phyloP scores from a whole-genome alignment of 257 asterid genomes.

The Plantago ovata region DNA sequence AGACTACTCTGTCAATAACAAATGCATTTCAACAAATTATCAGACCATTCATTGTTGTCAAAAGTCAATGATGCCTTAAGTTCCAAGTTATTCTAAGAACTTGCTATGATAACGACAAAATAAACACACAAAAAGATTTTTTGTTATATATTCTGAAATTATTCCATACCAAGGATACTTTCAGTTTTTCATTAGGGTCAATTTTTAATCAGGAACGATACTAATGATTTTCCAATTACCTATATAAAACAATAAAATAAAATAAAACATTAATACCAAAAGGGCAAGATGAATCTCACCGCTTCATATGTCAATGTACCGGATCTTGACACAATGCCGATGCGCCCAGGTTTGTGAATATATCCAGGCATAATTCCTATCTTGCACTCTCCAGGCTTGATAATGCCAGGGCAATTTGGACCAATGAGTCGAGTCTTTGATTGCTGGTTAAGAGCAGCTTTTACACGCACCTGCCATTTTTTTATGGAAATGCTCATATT shows the following conservation, averaged over 20 bases:
- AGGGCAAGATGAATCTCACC: conserved; percentile 45
- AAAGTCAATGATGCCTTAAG: too few relatives aligned
- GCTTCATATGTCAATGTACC: conserved; percentile 92
- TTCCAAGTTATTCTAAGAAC: too few relatives aligned
- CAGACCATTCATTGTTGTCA: not conserved
- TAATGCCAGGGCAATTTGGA: conserved; percentile 98
- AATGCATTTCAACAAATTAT: not conserved
- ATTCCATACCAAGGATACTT: not conserved
- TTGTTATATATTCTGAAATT: not conserved
- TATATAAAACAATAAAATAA: too few relatives aligned
- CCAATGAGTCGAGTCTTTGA: conserved; percentile 88
- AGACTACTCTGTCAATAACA: not conserved
- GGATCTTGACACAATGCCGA: conserved; percentile 91
- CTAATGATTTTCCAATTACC: too few relatives aligned
- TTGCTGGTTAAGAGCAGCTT: conserved; percentile 81
- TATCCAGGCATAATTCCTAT: conserved; percentile 99
- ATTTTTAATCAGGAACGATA: too few relatives aligned
- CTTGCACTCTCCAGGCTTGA: conserved; percentile 98
- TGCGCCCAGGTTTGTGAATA: conserved; percentile 96
- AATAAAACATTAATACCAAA: too few relatives aligned
- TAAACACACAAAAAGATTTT: not conserved
- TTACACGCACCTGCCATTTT: conserved; percentile 64
- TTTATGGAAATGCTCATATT: conserved; percentile 5
- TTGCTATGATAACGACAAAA: too few relatives aligned
- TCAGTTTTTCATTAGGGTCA: not conserved